phyloP scores from a whole-genome alignment of 73 alveolate genomes.

The Paramecium primaurelia region DNA sequence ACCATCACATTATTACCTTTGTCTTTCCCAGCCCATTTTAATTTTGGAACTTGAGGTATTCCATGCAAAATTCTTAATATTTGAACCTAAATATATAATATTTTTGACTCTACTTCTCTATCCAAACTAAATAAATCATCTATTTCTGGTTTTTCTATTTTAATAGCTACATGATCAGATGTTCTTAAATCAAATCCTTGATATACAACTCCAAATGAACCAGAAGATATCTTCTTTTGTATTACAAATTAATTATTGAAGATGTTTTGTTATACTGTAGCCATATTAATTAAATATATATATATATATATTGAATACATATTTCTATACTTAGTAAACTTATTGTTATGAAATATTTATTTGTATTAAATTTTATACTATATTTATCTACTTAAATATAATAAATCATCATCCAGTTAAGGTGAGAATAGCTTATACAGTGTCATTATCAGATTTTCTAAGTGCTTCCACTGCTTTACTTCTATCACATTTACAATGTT shows the following conservation, averaged over 20 bases:
- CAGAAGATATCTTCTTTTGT: background rate
- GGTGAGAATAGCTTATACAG: slow-evolving; percentile 84
- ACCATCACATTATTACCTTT: slow-evolving; percentile 50
- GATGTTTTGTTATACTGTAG: background rate
- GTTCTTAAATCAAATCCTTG: background rate
- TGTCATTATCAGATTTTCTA: slow-evolving; percentile 87
- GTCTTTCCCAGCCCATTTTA: slow-evolving; percentile 59
- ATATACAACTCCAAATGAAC: slow-evolving; percentile 32
- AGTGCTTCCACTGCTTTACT: slow-evolving; percentile 92
- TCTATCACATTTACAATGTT: slow-evolving; percentile 88
- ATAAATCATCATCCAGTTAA: slow-evolving; percentile 28
- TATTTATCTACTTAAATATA: background rate
- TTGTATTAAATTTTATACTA: background rate
- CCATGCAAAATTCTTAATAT: background rate
- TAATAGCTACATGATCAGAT: background rate
- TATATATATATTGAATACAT: background rate
- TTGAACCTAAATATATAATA: background rate
- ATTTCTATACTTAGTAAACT: background rate
- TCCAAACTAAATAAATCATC: slow-evolving; percentile 60
- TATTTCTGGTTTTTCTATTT: slow-evolving; percentile 54
- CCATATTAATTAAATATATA: background rate
- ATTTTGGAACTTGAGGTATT: slow-evolving; percentile 53
- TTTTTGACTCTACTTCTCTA: slow-evolving; percentile 2
- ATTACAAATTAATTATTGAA: background rate
- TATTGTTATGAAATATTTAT: background rate